Conservation (phyloP, 75 land plant genomes). For the Isoetes taiwanensis region DNA sequence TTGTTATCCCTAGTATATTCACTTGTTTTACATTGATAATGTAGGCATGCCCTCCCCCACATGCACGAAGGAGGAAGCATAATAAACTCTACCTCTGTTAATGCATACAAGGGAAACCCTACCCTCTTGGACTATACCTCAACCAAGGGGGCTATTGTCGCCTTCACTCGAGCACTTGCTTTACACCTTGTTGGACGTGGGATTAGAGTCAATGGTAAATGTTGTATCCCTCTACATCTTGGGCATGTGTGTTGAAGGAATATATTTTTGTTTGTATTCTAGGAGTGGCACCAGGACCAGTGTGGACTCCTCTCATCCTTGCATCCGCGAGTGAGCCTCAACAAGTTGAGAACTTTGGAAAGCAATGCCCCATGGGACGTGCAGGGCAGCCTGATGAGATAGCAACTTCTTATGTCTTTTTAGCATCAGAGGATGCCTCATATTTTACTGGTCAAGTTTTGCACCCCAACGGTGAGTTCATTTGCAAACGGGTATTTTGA, state of each 20-base stretch:
- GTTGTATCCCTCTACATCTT: too few relatives aligned
- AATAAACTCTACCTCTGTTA: slow-evolving; percentile 61
- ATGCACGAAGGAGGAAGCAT: slow-evolving; percentile 60
- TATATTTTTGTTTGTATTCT: too few relatives aligned
- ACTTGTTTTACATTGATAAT: too few relatives aligned
- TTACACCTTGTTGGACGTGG: slow-evolving; percentile 48
- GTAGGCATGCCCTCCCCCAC: slow-evolving; percentile 56
- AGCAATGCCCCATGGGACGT: slow-evolving; percentile 48
- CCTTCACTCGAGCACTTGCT: slow-evolving; percentile 53
- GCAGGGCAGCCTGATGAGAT: slow-evolving; percentile 59
- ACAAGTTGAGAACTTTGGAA: slow-evolving; percentile 30
- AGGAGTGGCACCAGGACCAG: slow-evolving; percentile 68
- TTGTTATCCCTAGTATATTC: too few relatives aligned
- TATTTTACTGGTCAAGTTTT: slow-evolving; percentile 71
- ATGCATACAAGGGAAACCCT: slow-evolving; percentile 52
- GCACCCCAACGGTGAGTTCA: slow-evolving; percentile 80
- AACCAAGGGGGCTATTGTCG: slow-evolving; percentile 74
- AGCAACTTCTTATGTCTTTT: slow-evolving; percentile 64
- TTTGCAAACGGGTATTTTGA: too few relatives aligned
- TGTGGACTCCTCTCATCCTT: slow-evolving; percentile 69
- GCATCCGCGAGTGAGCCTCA: slow-evolving; percentile 30
- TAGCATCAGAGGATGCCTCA: slow-evolving; percentile 41
- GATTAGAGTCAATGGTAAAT: slow-evolving; percentile 59
- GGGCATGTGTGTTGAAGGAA: too few relatives aligned
- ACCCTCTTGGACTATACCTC: slow-evolving; percentile 59